Conservation (phyloP, 345 rosid genomes). For the Dimocarpus longan region DNA sequence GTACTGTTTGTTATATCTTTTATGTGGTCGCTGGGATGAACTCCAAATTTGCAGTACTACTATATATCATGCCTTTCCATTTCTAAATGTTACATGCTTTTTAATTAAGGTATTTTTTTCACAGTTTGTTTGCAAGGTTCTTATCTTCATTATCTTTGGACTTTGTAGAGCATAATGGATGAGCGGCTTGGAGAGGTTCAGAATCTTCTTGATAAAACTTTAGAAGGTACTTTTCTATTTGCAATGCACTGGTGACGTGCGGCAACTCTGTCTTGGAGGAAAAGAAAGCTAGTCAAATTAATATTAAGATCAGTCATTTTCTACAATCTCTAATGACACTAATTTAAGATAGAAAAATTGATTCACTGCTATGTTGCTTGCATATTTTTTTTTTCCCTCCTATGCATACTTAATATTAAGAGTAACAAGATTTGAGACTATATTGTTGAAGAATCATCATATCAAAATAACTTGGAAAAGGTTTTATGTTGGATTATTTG, state of each 20-base stretch:
- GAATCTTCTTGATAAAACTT: slow-evolving; percentile 75
- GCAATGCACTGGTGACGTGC: slow-evolving; percentile 8
- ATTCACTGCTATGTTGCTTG: background rate
- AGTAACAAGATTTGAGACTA: background rate
- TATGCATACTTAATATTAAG: too few species aligned
- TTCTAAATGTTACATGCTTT: slow-evolving; percentile 14
- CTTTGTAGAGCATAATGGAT: slow-evolving; percentile 58
- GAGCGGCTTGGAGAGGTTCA: slow-evolving; percentile 61
- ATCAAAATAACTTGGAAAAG: background rate
- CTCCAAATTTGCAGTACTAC: slow-evolving; percentile 20
- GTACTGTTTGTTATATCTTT: background rate
- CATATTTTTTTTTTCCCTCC: background rate
- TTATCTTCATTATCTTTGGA: slow-evolving; percentile 33
- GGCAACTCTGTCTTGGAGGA: background rate
- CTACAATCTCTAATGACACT: background rate
- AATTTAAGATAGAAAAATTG: background rate
- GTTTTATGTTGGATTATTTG: background rate
- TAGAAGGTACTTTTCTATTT: slow-evolving; percentile 62
- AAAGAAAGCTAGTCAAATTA: background rate
- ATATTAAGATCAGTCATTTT: background rate
- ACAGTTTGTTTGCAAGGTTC: background rate
- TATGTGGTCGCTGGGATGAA: background rate
- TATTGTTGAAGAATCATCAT: background rate
- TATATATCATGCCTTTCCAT: background rate
- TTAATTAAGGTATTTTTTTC: slow-evolving; percentile 10